Conservation (phyloP, 75 land plant genomes). For the Sequoiadendron giganteum region DNA sequence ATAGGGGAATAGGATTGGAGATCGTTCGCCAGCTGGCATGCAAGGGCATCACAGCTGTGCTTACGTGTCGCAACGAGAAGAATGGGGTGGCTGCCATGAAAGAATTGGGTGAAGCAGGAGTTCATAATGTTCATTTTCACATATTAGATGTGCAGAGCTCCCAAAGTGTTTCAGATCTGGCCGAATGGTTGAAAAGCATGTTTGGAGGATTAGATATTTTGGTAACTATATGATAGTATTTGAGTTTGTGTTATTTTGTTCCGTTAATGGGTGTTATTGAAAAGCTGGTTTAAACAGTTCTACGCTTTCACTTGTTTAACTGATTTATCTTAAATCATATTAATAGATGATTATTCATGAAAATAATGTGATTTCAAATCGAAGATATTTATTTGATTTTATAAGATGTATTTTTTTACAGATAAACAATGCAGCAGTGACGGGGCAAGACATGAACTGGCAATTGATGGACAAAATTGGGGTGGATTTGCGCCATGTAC, state of each 20-base stretch:
- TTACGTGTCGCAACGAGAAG: constrained; percentile 49
- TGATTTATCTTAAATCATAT: no score
- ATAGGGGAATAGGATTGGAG: constrained; percentile 57
- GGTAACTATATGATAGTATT: constrained; percentile 13
- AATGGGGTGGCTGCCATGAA: constrained; percentile 38
- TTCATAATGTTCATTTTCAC: constrained; percentile 39
- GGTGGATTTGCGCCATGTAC: neutral
- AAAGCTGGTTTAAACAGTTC: no score
- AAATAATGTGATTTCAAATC: no score
- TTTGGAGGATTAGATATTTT: constrained; percentile 52
- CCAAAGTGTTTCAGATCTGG: constrained; percentile 28
- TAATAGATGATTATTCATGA: no score
- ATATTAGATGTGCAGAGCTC: constrained; percentile 50
- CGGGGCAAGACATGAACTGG: neutral
- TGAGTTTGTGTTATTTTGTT: no score
- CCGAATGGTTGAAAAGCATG: constrained; percentile 30
- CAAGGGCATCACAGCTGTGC: constrained; percentile 38
- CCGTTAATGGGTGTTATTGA: no score
- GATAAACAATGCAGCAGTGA: constrained; percentile 21
- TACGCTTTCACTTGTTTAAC: no score
- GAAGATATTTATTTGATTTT: no score
- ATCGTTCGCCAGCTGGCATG: constrained; percentile 48
- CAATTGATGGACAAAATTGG: neutral
- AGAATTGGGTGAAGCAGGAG: constrained; percentile 22
- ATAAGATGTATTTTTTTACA: neutral